phyloP scores from a whole-genome alignment of 1,139 yeast genomes.

The Ogataea hybrid region DNA sequence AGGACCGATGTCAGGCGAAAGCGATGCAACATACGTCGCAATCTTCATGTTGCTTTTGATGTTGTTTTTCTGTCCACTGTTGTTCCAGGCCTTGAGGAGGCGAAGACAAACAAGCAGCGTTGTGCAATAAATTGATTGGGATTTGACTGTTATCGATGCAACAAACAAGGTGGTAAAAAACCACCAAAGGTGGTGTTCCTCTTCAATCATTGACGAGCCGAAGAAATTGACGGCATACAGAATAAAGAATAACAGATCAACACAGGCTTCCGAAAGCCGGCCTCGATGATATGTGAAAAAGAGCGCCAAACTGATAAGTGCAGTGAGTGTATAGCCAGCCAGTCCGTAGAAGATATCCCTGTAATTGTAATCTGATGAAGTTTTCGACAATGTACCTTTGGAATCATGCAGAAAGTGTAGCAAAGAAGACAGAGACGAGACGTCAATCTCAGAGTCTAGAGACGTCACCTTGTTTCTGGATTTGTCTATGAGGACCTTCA shows the following conservation, averaged over 20 bases:
- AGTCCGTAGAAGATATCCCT: constrained; percentile 50
- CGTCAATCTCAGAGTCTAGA: constrained; percentile 18
- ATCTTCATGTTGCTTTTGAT: constrained; percentile 36
- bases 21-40: constrained; percentile 20
- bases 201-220: constrained; percentile 92
- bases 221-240: constrained; percentile 61
- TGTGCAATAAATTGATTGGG: constrained; percentile 21
- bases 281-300: constrained; percentile 12
- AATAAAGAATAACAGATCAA: constrained; percentile 37
- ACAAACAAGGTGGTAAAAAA: constrained; percentile 48
- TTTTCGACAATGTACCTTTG: constrained; percentile 56
- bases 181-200: constrained; percentile 98
- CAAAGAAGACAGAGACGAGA: constrained; percentile 29
- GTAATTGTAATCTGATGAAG: constrained; percentile 75
- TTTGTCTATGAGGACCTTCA: constrained; percentile 37
- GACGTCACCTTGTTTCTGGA: constrained; percentile 17
- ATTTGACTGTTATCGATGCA: constrained; percentile 11
- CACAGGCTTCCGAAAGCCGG: constrained; percentile 24
- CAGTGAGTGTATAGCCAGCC: constrained; percentile 33
- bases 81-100: constrained; percentile 79
- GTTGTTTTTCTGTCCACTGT: constrained; percentile 82
- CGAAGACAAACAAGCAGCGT: constrained; percentile 47
- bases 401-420: constrained; percentile 44
- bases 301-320: constrained; percentile 29
- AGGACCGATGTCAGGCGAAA: constrained; percentile 25